Evolutionary conservation across 495 filamentous ascomycete genomes (phyloP), one percentile per base, ranked within the genome.

Genomic region (Cercophora newfieldiana): DNA sequence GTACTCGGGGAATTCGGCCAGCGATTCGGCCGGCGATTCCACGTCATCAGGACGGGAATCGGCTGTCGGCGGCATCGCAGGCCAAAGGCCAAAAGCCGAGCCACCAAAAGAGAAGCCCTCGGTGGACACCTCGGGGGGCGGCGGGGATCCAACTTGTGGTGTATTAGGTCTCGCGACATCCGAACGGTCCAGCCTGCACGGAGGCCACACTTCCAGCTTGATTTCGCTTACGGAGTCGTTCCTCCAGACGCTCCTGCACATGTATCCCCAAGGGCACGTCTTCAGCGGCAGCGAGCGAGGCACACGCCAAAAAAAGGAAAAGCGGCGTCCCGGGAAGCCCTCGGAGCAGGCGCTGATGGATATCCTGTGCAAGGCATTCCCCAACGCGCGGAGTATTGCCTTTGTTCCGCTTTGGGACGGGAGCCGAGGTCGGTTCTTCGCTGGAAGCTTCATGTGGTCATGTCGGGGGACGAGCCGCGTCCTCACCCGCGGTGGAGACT

Each of bases 381-480:
- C 86, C 7, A 76, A 76, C n/a, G 86, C 86, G 3, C 78, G 80
- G 49, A 86, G 80, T 51, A 71, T 87, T 5, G 77, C 85, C 10
- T 83, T 87, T 65, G 75, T 87, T 19, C 89, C 90, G 0, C 72
- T 92, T 5, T 93, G 88, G 83, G 88, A 91, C 71, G 80, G 85
- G 5, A 83, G 83, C 50, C 81, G 78, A 44, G 85, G 85, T 4
- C 79, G 89, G 50, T 91, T 88, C 88, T 90, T 87, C 70, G 80
- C 87, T 0, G 88, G 86, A 7, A 84, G 85, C 22, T 86, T 91
- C 64, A 83, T 86, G 18, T 92, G 87, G 85, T 89, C 81, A 1
- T 76, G 76, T 14, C 71, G 67, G 8, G 71, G 76, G 1, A 79
- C 80, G 3, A 44, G 37, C 37, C 77, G 81, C 18, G 77, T 83